Conservation (phyloP, 2,329 filamentous ascomycete genomes). For the Xenosphaeropsis pyriputrescens region DNA sequence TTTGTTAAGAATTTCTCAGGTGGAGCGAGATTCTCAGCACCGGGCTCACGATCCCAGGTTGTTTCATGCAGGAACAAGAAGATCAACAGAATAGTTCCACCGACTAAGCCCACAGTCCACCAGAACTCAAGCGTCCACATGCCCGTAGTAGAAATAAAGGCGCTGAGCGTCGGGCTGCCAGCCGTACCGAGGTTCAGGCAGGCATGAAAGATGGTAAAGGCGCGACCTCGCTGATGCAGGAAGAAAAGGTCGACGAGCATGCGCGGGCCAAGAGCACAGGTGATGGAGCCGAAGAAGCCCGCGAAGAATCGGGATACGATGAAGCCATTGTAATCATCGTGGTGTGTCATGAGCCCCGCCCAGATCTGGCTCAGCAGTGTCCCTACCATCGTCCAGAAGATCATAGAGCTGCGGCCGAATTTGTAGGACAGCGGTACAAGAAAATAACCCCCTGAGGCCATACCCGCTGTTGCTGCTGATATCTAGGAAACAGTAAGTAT, state of each 20-base stretch:
- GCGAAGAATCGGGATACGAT: slow-evolving; percentile 23
- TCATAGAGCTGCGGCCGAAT: slow-evolving; percentile 21
- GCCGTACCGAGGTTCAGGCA: slow-evolving; percentile 19
- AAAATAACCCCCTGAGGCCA: slow-evolving; percentile 22
- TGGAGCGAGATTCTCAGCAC: slow-evolving; percentile 8
- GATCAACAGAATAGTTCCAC: slow-evolving; percentile 18
- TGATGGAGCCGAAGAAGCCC: slow-evolving; percentile 24
- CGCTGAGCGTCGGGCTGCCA: slow-evolving; percentile 19
- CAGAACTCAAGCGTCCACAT: slow-evolving; percentile 23
- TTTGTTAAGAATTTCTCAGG: slow-evolving; percentile 12
- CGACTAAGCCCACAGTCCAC: slow-evolving; percentile 23
- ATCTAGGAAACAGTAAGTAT: slow-evolving; percentile 8
- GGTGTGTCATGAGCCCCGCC: slow-evolving; percentile 21
- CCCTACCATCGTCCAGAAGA: slow-evolving; percentile 23
- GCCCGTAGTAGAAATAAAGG: slow-evolving; percentile 19
- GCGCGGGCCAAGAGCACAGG: slow-evolving; percentile 21
- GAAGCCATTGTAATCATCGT: slow-evolving; percentile 20
- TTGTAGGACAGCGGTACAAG: slow-evolving; percentile 21
- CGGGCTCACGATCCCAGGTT: slow-evolving; percentile 15
- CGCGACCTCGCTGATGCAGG: slow-evolving; percentile 23
- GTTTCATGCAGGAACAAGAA: slow-evolving; percentile 25
- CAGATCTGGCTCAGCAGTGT: slow-evolving; percentile 21
- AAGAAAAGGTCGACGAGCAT: slow-evolving; percentile 25
- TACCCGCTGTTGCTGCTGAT: slow-evolving; percentile 23
- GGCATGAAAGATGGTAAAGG: slow-evolving; percentile 20